Evolutionary conservation across 2,329 filamentous ascomycete species (phyloP).

Genomic region (Berkeleyomyces basicola): DNA sequence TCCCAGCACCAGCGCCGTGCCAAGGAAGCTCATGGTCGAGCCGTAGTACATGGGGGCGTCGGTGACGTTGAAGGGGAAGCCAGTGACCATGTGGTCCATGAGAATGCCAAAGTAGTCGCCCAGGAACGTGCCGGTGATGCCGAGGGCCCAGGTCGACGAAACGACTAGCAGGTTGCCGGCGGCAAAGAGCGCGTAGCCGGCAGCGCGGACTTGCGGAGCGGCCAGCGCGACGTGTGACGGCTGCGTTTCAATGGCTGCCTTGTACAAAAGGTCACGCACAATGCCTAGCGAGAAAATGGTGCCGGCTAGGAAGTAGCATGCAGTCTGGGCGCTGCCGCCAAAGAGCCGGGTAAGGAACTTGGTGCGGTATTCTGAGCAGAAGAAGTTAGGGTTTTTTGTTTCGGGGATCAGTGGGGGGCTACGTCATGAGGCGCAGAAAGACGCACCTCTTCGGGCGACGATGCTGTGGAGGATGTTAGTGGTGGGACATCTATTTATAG

Average conservation of each 20-base stretch:
- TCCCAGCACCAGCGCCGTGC: constrained; percentile 66
- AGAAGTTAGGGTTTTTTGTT: background rate
- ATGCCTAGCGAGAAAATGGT: constrained; percentile 88
- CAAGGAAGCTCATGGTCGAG: constrained; percentile 80
- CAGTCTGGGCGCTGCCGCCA: constrained; percentile 56
- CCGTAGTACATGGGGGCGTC: constrained; percentile 94
- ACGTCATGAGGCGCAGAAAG: constrained; percentile 1
- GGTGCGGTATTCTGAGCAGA: constrained; percentile 64
- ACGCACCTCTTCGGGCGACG: constrained; percentile 61
- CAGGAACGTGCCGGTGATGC: constrained; percentile 87
- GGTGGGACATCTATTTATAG: background rate
- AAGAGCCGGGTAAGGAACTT: constrained; percentile 79
- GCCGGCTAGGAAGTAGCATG: constrained; percentile 77
- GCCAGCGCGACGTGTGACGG: constrained; percentile 61
- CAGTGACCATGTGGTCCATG: constrained; percentile 86
- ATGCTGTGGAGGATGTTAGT: constrained; percentile 40
- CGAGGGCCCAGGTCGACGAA: constrained; percentile 78
- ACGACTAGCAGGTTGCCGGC: constrained; percentile 72
- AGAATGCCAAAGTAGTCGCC: constrained; percentile 98
- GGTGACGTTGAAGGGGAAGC: constrained; percentile 89
- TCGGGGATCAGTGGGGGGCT: constrained; percentile 9
- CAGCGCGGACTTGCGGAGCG: constrained; percentile 38
- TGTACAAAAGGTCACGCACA: constrained; percentile 74
- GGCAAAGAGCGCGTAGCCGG: constrained; percentile 55
- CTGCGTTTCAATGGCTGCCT: constrained; percentile 59